phyloP scores from a whole-genome alignment of 495 filamentous ascomycete genomes.

The Talaromyces liani region DNA sequence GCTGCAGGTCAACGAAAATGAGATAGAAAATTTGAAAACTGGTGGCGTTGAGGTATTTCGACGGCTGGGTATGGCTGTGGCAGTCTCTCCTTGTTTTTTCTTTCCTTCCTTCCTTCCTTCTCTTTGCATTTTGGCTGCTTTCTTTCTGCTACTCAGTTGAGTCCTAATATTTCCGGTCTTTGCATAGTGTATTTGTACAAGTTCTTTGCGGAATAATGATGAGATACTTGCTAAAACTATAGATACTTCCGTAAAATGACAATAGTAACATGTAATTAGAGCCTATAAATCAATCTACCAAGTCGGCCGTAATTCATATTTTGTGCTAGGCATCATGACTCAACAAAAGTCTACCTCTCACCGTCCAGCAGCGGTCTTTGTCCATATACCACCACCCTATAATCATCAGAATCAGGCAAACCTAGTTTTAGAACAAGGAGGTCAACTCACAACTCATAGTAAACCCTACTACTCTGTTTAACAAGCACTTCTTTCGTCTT shows the following conservation, averaged over 20 bases:
- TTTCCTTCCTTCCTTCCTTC: background rate
- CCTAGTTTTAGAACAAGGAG: too few species aligned
- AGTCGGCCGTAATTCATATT: background rate
- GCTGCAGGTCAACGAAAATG: background rate
- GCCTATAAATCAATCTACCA: background rate
- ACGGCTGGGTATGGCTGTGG: background rate
- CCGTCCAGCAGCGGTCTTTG: background rate
- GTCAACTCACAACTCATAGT: conserved; percentile 5
- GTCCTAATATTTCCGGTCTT: background rate
- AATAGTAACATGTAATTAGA: background rate
- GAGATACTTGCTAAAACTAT: too few species aligned
- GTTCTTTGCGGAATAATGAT: background rate
- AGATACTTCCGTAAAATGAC: too few species aligned
- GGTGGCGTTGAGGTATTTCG: background rate
- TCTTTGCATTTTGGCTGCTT: background rate
- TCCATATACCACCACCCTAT: conserved; percentile 1
- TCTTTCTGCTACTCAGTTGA: background rate
- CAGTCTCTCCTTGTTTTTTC: background rate
- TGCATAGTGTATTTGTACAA: background rate
- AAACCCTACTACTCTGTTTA: background rate
- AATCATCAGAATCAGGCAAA: background rate
- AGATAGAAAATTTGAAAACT: background rate
- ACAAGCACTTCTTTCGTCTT: background rate
- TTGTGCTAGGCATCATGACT: background rate
- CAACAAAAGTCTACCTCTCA: background rate